Conservation (phyloP, 768 basidiomycete genomes). For the Cytidiella melzeri region DNA sequence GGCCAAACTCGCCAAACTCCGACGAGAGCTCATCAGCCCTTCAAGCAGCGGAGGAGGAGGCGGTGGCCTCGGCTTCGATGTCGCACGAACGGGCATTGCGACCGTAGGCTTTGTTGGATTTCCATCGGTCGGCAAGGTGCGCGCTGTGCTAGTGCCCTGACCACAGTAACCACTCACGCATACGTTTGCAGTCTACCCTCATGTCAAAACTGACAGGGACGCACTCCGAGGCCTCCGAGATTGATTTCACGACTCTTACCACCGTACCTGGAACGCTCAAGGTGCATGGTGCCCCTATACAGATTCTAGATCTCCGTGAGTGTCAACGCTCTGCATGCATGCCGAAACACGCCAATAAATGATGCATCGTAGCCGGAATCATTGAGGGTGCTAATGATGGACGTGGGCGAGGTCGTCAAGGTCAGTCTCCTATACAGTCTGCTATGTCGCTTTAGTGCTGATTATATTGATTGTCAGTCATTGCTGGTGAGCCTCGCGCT, state of each 20-base stretch:
- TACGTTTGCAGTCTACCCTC: constrained; percentile 61
- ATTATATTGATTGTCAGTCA: constrained; percentile 46
- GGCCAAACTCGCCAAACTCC: constrained; percentile 95
- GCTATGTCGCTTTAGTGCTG: neutral
- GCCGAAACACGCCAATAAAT: neutral
- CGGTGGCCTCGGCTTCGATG: constrained; percentile 91
- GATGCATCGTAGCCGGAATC: constrained; percentile 67
- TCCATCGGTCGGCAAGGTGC: constrained; percentile 91
- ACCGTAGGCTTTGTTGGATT: constrained; percentile 92
- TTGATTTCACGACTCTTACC: constrained; percentile 94
- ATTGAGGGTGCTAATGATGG: constrained; percentile 98
- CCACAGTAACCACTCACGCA: neutral
- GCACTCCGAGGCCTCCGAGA: constrained; percentile 91
- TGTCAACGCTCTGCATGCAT: constrained; percentile 14
- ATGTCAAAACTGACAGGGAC: constrained; percentile 98
- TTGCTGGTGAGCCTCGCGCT: constrained; percentile 53
- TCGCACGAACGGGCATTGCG: constrained; percentile 95
- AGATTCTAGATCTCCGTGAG: constrained; percentile 87
- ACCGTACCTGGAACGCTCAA: constrained; percentile 94
- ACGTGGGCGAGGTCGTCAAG: constrained; percentile 92
- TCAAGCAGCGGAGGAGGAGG: constrained; percentile 81
- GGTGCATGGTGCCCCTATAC: constrained; percentile 94
- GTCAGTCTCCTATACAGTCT: constrained; percentile 32
- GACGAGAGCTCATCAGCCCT: constrained; percentile 85
- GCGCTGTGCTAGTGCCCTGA: constrained; percentile 1